A percentile compares a stretch with the other conserved stretches of the same genome.
These are phyloP conservation scores for Saccharomyces hybrid DNA, from an alignment of 1,139 yeast species.

Conservation along the genomic window DNA sequence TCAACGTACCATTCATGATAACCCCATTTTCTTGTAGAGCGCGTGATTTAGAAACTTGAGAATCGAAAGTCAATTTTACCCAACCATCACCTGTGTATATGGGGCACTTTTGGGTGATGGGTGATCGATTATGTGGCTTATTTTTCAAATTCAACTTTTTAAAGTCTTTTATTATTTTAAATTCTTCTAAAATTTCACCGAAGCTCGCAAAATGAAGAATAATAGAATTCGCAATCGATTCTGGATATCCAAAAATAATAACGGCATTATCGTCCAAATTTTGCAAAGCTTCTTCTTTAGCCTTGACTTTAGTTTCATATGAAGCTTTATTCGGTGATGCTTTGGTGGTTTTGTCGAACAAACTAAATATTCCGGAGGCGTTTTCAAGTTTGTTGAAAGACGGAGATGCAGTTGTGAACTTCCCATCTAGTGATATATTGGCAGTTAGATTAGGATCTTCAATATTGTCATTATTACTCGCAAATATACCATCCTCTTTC, in stretches of 20 bases:
- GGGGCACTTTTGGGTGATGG: constrained; percentile 37
- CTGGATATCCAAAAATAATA: constrained; percentile 81
- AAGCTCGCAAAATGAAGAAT: constrained; percentile 67
- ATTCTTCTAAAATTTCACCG: constrained; percentile 71
- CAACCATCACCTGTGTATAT: constrained; percentile 75
- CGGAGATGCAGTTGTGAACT: background rate
- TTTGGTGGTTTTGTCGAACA: background rate
- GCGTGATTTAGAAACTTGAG: constrained; percentile 63
- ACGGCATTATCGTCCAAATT: constrained; percentile 50
- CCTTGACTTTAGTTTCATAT: constrained; percentile 8
- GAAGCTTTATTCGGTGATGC: background rate
- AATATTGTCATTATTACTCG: background rate
- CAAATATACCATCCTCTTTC: constrained; percentile 1
- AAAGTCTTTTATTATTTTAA: constrained; percentile 36
- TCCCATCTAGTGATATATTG: background rate
- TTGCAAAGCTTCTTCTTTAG: constrained; percentile 7
- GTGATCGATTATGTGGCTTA: constrained; percentile 3
- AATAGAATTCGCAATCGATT: constrained; percentile 54
- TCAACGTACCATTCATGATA: constrained; percentile 56
- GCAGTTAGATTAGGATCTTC: background rate
- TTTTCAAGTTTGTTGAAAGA: background rate
- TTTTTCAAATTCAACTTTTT: constrained; percentile 7
- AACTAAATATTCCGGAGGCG: background rate
- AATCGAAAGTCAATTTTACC: constrained; percentile 76
- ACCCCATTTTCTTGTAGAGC: constrained; percentile 77